Base-by-base conservation (phyloP, 2,329 filamentous ascomycete genomes). In the Diplocarpon mali region DNA sequence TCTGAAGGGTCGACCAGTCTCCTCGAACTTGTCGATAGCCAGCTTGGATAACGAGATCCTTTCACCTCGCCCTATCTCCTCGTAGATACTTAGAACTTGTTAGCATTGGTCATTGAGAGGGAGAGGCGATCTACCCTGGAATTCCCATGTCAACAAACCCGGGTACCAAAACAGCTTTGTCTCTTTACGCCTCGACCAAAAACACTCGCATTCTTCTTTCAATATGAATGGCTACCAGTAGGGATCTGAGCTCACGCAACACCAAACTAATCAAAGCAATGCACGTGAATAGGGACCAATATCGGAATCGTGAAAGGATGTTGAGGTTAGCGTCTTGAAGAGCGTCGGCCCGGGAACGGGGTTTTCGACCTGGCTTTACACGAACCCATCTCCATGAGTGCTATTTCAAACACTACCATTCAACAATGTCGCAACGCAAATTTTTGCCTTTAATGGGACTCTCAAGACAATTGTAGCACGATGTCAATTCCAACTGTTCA, bases 31-130 rank as follows among this genome's bases (percentile, higher is more conserved):
- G 38, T 88, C 77, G 37, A 88, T 72, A 27, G 89, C 83, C 40
- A 96, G 73, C 60, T 86, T 93, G 29, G 85, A 78, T 9, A 98
- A 72, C 14, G 92, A 83, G 44, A 93, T 71, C 48, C 89, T 77
- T 59, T 83, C 73, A 44, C 88, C 87, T 8, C 80, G 68, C 34
- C 89, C 89, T 55, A 98, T 85, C 63, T 95, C 86, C 59, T 83
- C 83, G 66, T 95, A 92, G 43, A 98, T 85, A 13, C 90, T 95
- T 45, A 16, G 40, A 11, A 40, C 29, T 14, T 43, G 30, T 58
- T 35, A 60, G 51, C 44, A 24, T 20, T 15, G 10, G 16, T 24
- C 20, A 24, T 42, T 15, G 17, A 31, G 40, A 8, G 28, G 32
- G 14, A 38, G 15, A 32, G 27, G 35, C 34, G 32, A 38, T 16